Base-by-base conservation (phyloP, 148 eudicot genomes). In the Drosera capensis region DNA sequence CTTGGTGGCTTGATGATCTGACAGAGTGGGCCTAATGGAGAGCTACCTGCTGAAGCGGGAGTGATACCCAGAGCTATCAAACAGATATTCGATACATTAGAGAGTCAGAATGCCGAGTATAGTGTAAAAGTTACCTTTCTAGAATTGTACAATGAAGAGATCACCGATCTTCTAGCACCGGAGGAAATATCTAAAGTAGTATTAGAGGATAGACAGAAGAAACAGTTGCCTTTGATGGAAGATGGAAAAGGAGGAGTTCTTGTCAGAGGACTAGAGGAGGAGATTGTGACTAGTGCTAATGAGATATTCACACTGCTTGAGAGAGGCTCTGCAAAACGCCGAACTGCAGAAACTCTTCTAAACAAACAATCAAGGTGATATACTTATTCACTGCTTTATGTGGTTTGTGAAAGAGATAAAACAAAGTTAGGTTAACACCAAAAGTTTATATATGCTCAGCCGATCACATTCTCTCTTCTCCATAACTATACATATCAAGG, bases 161-260 rank as follows among this genome's bases (percentile, higher is more conserved):
- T 92, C 39, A 92, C 99, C 26, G 99, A 92, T 65, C 77, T 92
- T 65, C 62, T 92, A 34, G 95, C 99, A 15, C 95, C 99, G 11
- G 99, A 92, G 41, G 99, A 90, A 36, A 38, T 84, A 29, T 73
- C 87, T 12, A 71, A 63, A 58, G 74, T 72, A 58, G 60, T 81
- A 34, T 3, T 61, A 54, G 84, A 90, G 48, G 97, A 80, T 21
- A 73, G 61, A 64, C 96, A 86, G 69, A 86, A 82, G 62, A 86
- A 86, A 31, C 86, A 68, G 45, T 64, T 86, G 56, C 93, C 93
- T 28, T 72, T 86, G 18, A 86, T 86, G 96, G 96, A 86, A 60
- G 96, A 86, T 58, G 96, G 96, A 25, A 86, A 86, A 63, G 96
- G 96, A 18, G 96, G 96, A 2, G 96, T 86, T 49, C 77, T 86